Evolutionary conservation across 108 stramenopile species (phyloP).

Genomic region (Fistulifera solaris): DNA sequence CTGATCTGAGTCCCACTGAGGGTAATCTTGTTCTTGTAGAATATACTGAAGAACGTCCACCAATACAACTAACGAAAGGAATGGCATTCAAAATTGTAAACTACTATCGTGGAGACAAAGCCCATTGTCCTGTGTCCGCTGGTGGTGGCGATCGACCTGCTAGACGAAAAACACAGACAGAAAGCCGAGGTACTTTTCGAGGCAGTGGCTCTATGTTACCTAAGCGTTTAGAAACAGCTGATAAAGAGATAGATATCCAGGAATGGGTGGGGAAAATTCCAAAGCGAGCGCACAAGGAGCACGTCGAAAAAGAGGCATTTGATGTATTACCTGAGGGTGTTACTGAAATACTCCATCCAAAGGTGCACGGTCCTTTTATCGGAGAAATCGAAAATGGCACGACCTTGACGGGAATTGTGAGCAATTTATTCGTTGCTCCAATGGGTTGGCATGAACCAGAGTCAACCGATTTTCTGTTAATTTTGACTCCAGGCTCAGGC

Average conservation of each 20-base stretch:
- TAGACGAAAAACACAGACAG: constrained; percentile 26
- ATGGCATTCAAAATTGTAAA: constrained; percentile 81
- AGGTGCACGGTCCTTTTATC: constrained; percentile 81
- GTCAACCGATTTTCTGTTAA: constrained; percentile 82
- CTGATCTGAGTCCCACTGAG: constrained; percentile 64
- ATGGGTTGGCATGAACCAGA: constrained; percentile 73
- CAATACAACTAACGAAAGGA: constrained; percentile 71
- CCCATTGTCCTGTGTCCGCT: constrained; percentile 72
- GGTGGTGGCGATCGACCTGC: constrained; percentile 84
- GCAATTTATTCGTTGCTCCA: constrained; percentile 81
- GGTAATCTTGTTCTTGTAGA: constrained; percentile 74
- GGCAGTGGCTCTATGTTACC: constrained; percentile 34
- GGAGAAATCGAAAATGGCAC: constrained; percentile 79
- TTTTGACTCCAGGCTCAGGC: constrained; percentile 42
- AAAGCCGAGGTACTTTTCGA: neutral
- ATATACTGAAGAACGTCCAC: constrained; percentile 80
- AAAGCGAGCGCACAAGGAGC: constrained; percentile 45
- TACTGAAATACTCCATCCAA: constrained; percentile 74
- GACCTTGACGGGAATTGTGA: constrained; percentile 66
- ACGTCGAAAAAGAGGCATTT: constrained; percentile 42
- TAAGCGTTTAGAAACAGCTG: constrained; percentile 42
- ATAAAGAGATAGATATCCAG: constrained; percentile 39
- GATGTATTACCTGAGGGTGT: constrained; percentile 79
- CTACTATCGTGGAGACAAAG: constrained; percentile 81
- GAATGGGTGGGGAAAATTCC: constrained; percentile 74